Base-by-base conservation (phyloP, 345 rosid genomes). In the Dipteronia dyeriana region DNA sequence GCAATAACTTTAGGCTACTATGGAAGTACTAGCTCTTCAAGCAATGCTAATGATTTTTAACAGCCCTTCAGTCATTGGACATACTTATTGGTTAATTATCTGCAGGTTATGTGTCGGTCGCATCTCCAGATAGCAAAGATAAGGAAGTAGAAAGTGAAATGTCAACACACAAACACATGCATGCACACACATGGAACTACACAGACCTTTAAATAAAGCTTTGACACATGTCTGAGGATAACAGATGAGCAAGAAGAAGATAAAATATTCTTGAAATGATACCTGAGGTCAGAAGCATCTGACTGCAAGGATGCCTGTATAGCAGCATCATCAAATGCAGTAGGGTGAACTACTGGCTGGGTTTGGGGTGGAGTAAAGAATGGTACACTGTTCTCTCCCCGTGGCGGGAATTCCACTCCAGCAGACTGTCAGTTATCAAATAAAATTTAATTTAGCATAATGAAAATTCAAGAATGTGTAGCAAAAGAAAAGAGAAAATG, bases 361-460 rank as follows among this genome's bases (percentile, higher is more conserved):
- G 97, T 89, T 83, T 94, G 98, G 34, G 99, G 98, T 57, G 99
- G 99, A 76, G 99, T 96, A 81, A 94, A 96, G 79, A 96, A 81
- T 9, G 97, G 97, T 12, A 94, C 97, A 77, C 85, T 83, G 81
- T 89, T 87, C 87, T 91, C 98, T 61, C 76, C 90, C 70, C 92
- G 90, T 23, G 98, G 98, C 22, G 99, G 98, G 80, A 94, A 96
- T 73, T 94, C 95, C 82, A 96, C 85, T 75, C 98, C 97, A 64
- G 90, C 88, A 81, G 94, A 82, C 98, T 94, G 79, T 57, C 78
- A 75, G 68, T 63, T 41, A 57, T 70, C 41, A 57, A 71, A 74
- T 26, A 71, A 75, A 34, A 78, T 20, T 71, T 34, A 78, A 38
- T n/a, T 73, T 20, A 41, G 25, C 8, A 3, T 59, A 51, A 59